phyloP scores from a whole-genome alignment of 116 monocot species.

The Papilionanthe hybrid region DNA sequence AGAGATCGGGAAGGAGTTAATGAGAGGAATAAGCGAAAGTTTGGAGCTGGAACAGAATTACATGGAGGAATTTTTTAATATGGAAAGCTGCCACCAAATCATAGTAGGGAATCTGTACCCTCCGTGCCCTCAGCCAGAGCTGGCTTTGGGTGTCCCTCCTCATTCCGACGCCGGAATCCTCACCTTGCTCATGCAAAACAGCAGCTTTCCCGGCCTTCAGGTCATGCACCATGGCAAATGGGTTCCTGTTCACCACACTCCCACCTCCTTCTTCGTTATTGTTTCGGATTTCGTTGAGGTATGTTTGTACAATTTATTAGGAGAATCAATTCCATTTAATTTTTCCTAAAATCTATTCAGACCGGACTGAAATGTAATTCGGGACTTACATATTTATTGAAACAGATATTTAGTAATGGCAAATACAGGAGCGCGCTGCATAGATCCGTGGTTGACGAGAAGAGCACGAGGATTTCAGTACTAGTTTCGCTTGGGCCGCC shows the following conservation, averaged over 20 bases:
- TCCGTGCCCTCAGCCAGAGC: slow-evolving; percentile 48
- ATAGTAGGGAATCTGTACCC: slow-evolving; percentile 46
- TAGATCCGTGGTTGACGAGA: slow-evolving; percentile 23
- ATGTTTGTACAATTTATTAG: background rate
- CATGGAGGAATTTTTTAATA: slow-evolving; percentile 24
- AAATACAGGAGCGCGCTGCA: slow-evolving; percentile 51
- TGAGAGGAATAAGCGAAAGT: slow-evolving; percentile 43
- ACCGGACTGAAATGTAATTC: too few species aligned
- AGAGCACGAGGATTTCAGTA: slow-evolving; percentile 37
- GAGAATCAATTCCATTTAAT: too few species aligned
- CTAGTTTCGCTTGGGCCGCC: slow-evolving; percentile 19
- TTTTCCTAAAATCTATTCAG: too few species aligned
- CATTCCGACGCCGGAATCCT: slow-evolving; percentile 68
- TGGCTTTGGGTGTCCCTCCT: slow-evolving; percentile 39
- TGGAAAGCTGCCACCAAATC: slow-evolving; percentile 32
- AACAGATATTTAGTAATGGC: slow-evolving; percentile 56
- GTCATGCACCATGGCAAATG: slow-evolving; percentile 40
- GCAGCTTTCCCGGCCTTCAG: slow-evolving; percentile 52
- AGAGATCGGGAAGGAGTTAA: slow-evolving; percentile 27
- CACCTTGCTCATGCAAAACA: slow-evolving; percentile 47
- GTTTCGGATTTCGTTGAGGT: slow-evolving; percentile 66
- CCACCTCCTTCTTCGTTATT: slow-evolving; percentile 44
- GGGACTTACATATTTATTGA: background rate
- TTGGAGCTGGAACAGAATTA: slow-evolving; percentile 35
- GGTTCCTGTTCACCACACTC: slow-evolving; percentile 38